Evolutionary conservation across 2,329 filamentous ascomycete genomes (phyloP).

Genomic region (Aciculosporium take): DNA sequence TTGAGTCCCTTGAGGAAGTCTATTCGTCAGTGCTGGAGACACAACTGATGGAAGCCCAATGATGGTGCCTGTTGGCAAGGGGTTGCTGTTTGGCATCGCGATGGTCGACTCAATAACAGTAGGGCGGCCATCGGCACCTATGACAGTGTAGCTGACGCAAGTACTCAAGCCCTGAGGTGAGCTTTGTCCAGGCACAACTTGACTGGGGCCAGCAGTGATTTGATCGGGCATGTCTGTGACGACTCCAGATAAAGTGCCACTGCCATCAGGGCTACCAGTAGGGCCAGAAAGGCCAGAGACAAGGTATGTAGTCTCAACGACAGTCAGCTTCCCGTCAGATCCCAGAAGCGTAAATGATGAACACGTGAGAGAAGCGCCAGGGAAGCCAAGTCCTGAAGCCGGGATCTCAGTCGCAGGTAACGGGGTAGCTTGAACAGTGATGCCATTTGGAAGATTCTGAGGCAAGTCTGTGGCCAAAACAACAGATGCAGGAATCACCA

Average conservation of each 20-base stretch:
- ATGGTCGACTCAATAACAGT: constrained; percentile 19
- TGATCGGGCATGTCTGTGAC: constrained; percentile 13
- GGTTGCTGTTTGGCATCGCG: constrained; percentile 12
- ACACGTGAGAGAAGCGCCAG: constrained; percentile 11
- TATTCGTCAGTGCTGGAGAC: constrained; percentile 6
- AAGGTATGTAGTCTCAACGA: constrained; percentile 15
- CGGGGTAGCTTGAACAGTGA: constrained; percentile 3
- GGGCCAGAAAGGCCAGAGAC: constrained; percentile 10
- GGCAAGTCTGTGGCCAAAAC: constrained; percentile 5
- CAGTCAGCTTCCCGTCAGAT: constrained; percentile 14
- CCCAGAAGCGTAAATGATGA: constrained; percentile 18
- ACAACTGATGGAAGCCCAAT: constrained; percentile 9
- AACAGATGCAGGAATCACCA: constrained; percentile 14
- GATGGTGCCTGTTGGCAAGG: constrained; percentile 9
- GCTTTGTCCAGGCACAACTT: neutral
- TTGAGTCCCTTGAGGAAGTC: constrained; percentile 10
- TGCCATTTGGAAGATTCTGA: constrained; percentile 6
- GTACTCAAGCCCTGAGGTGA: constrained; percentile 12
- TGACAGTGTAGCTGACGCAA: constrained; percentile 17
- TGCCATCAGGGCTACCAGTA: constrained; percentile 5
- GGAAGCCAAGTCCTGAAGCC: constrained; percentile 7
- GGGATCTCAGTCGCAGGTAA: constrained; percentile 2
- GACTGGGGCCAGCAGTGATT: constrained; percentile 7
- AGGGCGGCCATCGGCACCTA: constrained; percentile 16
- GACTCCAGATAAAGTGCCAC: constrained; percentile 8